phyloP scores from a whole-genome alignment of 495 filamentous ascomycete species.

The Annulohypoxylon bovei region DNA sequence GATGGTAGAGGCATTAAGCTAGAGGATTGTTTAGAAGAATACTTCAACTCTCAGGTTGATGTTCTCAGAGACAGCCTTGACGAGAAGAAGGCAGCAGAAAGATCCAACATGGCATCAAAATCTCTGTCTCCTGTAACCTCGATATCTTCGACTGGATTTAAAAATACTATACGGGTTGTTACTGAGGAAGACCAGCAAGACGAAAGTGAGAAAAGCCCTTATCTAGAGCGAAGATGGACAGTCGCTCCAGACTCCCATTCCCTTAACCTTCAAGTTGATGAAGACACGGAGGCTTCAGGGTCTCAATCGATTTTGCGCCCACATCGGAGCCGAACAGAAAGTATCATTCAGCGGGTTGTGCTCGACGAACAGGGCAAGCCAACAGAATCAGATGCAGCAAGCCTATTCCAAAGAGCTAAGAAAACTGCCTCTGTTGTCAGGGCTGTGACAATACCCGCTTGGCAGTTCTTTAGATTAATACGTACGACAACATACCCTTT shows the following conservation, averaged over 20 bases:
- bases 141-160: constrained; percentile 30
- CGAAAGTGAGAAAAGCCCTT: constrained; percentile 9
- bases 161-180: constrained; percentile 51
- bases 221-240: constrained; percentile 49
- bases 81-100: constrained; percentile 61
- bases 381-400: constrained; percentile 50
- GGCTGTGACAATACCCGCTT: constrained; percentile 94
- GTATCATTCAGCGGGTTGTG: constrained; percentile 60
- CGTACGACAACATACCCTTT: constrained; percentile 61
- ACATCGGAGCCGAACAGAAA: constrained; percentile 54
- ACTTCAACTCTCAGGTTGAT: constrained; percentile 95
- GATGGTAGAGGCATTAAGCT: constrained; percentile 73
- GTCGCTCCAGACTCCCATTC: constrained; percentile 43
- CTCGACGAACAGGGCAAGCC: constrained; percentile 49
- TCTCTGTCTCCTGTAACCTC: constrained; percentile 13
- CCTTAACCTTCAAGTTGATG: constrained; percentile 17
- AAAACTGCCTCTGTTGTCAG: constrained; percentile 68
- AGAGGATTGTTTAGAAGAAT: constrained; percentile 90
- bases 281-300: constrained; percentile 29
- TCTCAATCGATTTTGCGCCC: constrained; percentile 40
- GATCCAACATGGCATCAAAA: constrained; percentile 2
- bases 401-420: constrained; percentile 51
- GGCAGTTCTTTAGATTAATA: constrained; percentile 95
- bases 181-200: constrained; percentile 45
- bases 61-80: constrained; percentile 75